Evolutionary conservation across 176 grass and related monocot species (phyloP), one percentile per base, ranked within the genome.

Genomic region (Zizania latifolia): DNA sequence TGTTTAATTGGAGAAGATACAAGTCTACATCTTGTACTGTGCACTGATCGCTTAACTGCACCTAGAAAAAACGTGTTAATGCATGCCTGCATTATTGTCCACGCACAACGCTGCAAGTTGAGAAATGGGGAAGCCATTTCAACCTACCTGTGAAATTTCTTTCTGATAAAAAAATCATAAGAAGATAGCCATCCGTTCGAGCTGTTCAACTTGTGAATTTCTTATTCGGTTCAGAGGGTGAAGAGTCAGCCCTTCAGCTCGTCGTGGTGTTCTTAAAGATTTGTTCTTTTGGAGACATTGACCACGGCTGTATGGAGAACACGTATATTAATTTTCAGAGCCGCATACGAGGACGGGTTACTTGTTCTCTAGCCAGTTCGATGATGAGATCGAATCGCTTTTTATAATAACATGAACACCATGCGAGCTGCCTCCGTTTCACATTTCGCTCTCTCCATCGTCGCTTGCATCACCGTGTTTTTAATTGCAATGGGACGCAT

Each of bases 41-140:
- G 14, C 22, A 2, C 21, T 57, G n/a, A 67, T 82, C 74, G 62
- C 46, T 32, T 66, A 19, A 32, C 40, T 53, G n/a, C 37, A 24
- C 31, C 32, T 29, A 39, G 2, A 39, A 24, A 38, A 6, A 29
- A n/a, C n/a, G n/a, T n/a, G n/a, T n/a, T n/a, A n/a, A n/a, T n/a
- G n/a, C n/a, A n/a, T n/a, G n/a, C n/a, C n/a, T n/a, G n/a, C 66
- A 36, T 10, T 32, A 26, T 60, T 46, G 27, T 58, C 13, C 81
- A 59, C 51, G 41, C 67, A 3, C 37, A 35, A 29, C 10, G 10
- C 14, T 75, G 48, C 61, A 75, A 82, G 15, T 75, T 75, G 80
- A 57, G 19, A 65, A 23, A 57, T 33, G 45, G 13, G 13, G 34
- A 72, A 35, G 23, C 3, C 78, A 10, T n/a, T 44, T n/a, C 21